Percentiles rank a stretch among this genome's conserved stretches.
Evolutionary conservation across 129 eudicot genomes (phyloP).

Genomic region (Scalesia atractyloides): DNA sequence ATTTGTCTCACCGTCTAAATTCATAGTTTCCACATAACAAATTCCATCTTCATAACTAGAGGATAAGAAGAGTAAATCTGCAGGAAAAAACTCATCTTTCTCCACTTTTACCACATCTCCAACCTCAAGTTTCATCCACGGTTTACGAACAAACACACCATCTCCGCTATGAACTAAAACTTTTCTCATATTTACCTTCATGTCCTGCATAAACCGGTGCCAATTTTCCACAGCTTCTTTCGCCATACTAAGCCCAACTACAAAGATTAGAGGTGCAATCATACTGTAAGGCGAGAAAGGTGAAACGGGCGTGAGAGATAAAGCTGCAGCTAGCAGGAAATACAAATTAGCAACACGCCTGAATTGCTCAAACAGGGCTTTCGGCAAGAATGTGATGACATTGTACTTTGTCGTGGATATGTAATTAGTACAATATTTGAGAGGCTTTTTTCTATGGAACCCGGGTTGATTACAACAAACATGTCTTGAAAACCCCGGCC

Average conservation of each 20-base stretch:
- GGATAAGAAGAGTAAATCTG: conserved; percentile 47
- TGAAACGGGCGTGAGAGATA: conserved; percentile 41
- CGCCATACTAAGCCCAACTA: conserved; percentile 49
- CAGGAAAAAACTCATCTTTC: conserved; percentile 52
- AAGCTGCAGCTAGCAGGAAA: conserved; percentile 44
- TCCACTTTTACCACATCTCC: conserved; percentile 55
- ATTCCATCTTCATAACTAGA: conserved; percentile 59
- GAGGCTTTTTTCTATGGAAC: conserved; percentile 37
- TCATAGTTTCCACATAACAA: conserved; percentile 64
- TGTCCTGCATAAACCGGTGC: conserved; percentile 53
- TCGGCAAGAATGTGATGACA: conserved; percentile 42
- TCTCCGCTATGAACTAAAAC: conserved; percentile 42
- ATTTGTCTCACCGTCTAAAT: conserved; percentile 53
- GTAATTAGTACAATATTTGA: conserved; percentile 41
- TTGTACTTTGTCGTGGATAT: conserved; percentile 55
- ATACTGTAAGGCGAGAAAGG: conserved; percentile 47
- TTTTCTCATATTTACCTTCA: conserved; percentile 50
- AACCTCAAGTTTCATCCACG: conserved; percentile 50
- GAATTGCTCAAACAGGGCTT: conserved; percentile 54
- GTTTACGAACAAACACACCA: conserved; percentile 37
- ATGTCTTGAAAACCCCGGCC: conserved; percentile 44
- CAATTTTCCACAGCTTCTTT: conserved; percentile 50
- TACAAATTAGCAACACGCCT: conserved; percentile 53
- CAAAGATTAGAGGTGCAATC: conserved; percentile 51
- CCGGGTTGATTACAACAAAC: conserved; percentile 49